Evolutionary conservation across 2,329 filamentous ascomycete species (phyloP), one percentile per base, ranked within the genome.

Genomic region (Aspergillus sergii): DNA sequence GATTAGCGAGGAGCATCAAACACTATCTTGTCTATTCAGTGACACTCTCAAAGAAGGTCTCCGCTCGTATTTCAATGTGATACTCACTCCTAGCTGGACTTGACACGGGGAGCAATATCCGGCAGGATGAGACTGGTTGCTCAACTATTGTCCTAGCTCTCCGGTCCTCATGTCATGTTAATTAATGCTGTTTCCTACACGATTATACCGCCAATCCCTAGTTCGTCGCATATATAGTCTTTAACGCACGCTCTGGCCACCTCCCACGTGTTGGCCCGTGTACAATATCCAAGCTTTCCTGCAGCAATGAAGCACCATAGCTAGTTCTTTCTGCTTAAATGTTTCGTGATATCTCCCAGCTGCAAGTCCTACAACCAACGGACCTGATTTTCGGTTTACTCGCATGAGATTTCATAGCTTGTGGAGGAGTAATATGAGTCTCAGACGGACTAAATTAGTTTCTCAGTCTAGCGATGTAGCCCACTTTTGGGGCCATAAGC

Each of bases 21-120:
- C 36, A 9, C 14, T 41, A 3, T 41, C 8, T 41, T 19, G 16
- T 8, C 39, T 41, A 41, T 8, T 9, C 34, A 39, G 2, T 41
- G 2, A 9, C 9, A 8, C 16, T 41, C 1, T 19, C 16, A n/a
- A 10, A 19, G 23, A 41, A 19, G 16, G 16, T 19, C 16, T 41
- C 0, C 0, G 10, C 16, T 19, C 19, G 2, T n/a, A 8, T 16
- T n/a, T 4, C 1, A 41, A n/a, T n/a, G 16, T n/a, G 39, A n/a
- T 10, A 41, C 39, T 9, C 39, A 3, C 1, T 19, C 16, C 16
- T n/a, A 41, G 4, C 7, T n/a, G 2, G 39, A n/a, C 16, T 41
- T 41, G 2, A 10, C 39, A 10, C 0, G 16, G 16, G 8, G 11
- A n/a, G 39, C 16, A n/a, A 36, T 6, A 14, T 16, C 12, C 16